Conservation (phyloP, 2,329 filamentous ascomycete genomes). For the Ophiostoma fasciatum region DNA sequence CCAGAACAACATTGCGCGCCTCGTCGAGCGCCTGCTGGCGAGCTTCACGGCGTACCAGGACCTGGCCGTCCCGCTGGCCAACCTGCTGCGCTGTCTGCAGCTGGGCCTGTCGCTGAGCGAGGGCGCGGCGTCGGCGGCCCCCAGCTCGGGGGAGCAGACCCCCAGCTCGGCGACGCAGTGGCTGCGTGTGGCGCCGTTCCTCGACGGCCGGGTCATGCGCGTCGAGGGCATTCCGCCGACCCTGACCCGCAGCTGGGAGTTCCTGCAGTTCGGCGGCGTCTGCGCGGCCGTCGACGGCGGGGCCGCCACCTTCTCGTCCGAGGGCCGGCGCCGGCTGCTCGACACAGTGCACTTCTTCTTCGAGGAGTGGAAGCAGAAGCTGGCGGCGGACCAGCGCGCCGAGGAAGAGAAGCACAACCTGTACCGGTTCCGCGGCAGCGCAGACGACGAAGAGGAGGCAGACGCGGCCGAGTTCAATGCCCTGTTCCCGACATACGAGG, state of each 20-base stretch:
- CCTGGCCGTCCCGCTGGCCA: slow-evolving; percentile 61
- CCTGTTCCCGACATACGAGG: slow-evolving; percentile 67
- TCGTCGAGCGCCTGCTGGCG: slow-evolving; percentile 57
- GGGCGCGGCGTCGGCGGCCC: slow-evolving; percentile 18
- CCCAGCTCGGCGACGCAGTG: slow-evolving; percentile 19
- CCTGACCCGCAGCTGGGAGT: slow-evolving; percentile 27
- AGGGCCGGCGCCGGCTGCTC: slow-evolving; percentile 41
- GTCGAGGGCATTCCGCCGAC: slow-evolving; percentile 11
- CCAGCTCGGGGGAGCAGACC: slow-evolving; percentile 12
- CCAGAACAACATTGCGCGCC: slow-evolving; percentile 45
- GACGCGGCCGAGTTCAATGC: slow-evolving; percentile 62
- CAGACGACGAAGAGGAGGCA: slow-evolving; percentile 60
- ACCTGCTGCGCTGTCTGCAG: slow-evolving; percentile 64
- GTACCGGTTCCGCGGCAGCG: slow-evolving; percentile 69
- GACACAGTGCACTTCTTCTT: slow-evolving; percentile 60
- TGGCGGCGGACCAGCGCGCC: slow-evolving; percentile 61
- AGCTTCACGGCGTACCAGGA: slow-evolving; percentile 73
- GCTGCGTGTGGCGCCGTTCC: slow-evolving; percentile 36
- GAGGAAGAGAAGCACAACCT: slow-evolving; percentile 60
- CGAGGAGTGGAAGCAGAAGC: slow-evolving; percentile 62
- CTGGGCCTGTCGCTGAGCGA: slow-evolving; percentile 55
- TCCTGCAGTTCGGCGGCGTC: slow-evolving; percentile 32
- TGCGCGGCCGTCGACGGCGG: slow-evolving; percentile 33
- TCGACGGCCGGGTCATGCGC: slow-evolving; percentile 30
- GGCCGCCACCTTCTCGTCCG: slow-evolving; percentile 21